phyloP scores from a whole-genome alignment of 1,139 yeast species.

The Meyerozyma guilliermondii region DNA sequence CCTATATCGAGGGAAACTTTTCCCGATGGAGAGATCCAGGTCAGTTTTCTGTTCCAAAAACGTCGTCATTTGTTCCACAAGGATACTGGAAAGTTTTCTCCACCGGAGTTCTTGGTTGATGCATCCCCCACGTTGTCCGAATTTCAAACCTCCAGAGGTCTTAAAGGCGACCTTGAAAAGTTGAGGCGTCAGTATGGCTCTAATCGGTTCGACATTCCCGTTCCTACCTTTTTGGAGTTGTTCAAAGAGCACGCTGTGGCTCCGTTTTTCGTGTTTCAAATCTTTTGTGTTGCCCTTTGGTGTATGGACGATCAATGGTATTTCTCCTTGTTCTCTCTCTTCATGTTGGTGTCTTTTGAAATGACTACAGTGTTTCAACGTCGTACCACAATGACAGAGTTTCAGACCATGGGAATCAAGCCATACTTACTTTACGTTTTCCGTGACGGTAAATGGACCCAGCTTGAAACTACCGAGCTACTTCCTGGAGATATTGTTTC shows the following conservation, averaged over 20 bases:
- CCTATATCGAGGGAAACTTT: conserved; percentile 52
- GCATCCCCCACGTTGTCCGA: conserved; percentile 51
- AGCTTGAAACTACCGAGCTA: conserved; percentile 65
- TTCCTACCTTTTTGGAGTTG: conserved; percentile 85
- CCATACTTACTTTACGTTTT: conserved; percentile 75
- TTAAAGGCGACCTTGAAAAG: conserved; percentile 53
- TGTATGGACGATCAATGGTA: conserved; percentile 97
- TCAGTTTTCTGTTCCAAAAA: conserved; percentile 83
- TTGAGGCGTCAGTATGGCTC: conserved; percentile 66
- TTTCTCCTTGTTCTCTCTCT: conserved; percentile 82
- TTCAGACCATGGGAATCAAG: conserved; percentile 95
- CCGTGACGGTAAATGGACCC: conserved; percentile 68
- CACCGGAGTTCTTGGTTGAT: conserved; percentile 79
- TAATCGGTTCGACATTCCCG: conserved; percentile 89
- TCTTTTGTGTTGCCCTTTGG: conserved; percentile 95
- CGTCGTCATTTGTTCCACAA: conserved; percentile 76
- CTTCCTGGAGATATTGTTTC: conserved; percentile 94
- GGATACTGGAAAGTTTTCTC: conserved; percentile 54
- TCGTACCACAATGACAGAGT: conserved; percentile 88
- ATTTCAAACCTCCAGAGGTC: conserved; percentile 62
- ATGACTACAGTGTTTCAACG: conserved; percentile 94
- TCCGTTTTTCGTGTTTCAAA: conserved; percentile 94
- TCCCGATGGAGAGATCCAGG: conserved; percentile 57
- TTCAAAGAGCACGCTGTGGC: conserved; percentile 98
- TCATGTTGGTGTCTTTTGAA: conserved; percentile 91